These are phyloP conservation scores for Hypoxylon crocopeplum DNA, from an alignment of 495 filamentous ascomycete genomes.

Conservation along the genomic window DNA sequence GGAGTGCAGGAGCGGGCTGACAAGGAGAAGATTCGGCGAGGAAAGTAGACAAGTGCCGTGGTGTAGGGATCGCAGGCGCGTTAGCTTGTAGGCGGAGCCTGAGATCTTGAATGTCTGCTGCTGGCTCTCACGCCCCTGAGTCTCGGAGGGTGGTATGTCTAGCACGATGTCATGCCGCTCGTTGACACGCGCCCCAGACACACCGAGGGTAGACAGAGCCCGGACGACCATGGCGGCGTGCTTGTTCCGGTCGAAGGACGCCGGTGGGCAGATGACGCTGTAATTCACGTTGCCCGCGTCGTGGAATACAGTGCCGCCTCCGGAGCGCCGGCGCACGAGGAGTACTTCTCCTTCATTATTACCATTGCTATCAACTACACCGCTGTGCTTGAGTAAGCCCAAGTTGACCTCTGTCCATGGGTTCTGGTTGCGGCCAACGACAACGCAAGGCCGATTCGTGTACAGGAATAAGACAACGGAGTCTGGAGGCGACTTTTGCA, in stretches of 20 bases:
- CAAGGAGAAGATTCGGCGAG: constrained; percentile 69
- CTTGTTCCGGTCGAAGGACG: constrained; percentile 77
- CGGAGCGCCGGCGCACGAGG: constrained; percentile 82
- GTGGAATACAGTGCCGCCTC: constrained; percentile 93
- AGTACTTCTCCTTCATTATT: constrained; percentile 46
- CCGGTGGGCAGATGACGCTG: constrained; percentile 81
- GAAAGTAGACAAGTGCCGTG: constrained; percentile 88
- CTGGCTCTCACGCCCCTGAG: constrained; percentile 18
- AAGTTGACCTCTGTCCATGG: constrained; percentile 93
- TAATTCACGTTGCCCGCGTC: constrained; percentile 93
- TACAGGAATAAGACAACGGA: constrained; percentile 87
- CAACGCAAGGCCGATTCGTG: constrained; percentile 80
- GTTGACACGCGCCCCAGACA: constrained; percentile 70
- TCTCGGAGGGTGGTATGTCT: constrained; percentile 43
- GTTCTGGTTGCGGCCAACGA: constrained; percentile 96
- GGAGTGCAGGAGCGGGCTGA: constrained; percentile 72
- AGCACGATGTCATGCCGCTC: constrained; percentile 93
- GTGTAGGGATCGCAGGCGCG: constrained; percentile 76
- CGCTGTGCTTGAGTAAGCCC: constrained; percentile 47
- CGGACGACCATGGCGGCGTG: constrained; percentile 91
- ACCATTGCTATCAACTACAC: constrained; percentile 1
- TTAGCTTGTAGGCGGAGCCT: constrained; percentile 93
- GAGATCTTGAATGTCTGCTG: constrained; percentile 76
- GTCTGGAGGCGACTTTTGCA: constrained; percentile 70
- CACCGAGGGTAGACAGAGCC: constrained; percentile 66